Evolutionary conservation across 768 basidiomycete genomes (phyloP).

Genomic region (Mycena galericulata): DNA sequence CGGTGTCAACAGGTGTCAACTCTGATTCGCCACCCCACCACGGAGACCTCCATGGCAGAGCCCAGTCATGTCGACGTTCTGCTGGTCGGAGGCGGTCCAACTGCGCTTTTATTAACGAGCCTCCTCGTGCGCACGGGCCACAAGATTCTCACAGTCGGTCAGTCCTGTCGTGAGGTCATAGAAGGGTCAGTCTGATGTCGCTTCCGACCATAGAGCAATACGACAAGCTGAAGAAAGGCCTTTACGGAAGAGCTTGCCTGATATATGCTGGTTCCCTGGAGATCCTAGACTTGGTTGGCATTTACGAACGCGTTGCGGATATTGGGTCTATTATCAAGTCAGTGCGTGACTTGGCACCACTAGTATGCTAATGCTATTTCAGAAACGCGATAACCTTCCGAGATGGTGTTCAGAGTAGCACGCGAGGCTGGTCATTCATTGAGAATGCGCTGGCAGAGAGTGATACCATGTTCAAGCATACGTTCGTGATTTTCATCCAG

Average conservation of each 20-base stretch:
- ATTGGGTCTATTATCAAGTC: conserved; percentile 12
- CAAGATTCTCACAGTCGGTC: conserved; percentile 4
- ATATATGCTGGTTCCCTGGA: conserved; percentile 7
- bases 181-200: neutral
- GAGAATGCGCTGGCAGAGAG: neutral
- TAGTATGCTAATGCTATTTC: neutral
- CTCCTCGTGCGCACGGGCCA: conserved; percentile 11
- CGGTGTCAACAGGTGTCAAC: too few species aligned
- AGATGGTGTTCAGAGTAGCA: neutral
- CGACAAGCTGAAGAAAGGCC: neutral
- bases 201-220: conserved; percentile 8
- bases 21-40: too few species aligned
- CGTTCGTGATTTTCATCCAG: neutral
- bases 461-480: conserved; percentile 15
- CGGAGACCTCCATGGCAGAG: too few species aligned
- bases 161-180: too few species aligned
- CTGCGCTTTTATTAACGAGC: conserved; percentile 3
- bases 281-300: conserved; percentile 7
- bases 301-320: conserved; percentile 13
- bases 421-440: conserved; percentile 10
- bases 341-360: neutral
- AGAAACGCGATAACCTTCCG: neutral
- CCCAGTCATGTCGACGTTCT: conserved; percentile 1
- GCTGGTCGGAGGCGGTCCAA: conserved; percentile 16
- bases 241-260: conserved; percentile 12